These are phyloP conservation scores for Calocera cornea DNA, from an alignment of 768 basidiomycete species.

Conservation along the genomic window DNA sequence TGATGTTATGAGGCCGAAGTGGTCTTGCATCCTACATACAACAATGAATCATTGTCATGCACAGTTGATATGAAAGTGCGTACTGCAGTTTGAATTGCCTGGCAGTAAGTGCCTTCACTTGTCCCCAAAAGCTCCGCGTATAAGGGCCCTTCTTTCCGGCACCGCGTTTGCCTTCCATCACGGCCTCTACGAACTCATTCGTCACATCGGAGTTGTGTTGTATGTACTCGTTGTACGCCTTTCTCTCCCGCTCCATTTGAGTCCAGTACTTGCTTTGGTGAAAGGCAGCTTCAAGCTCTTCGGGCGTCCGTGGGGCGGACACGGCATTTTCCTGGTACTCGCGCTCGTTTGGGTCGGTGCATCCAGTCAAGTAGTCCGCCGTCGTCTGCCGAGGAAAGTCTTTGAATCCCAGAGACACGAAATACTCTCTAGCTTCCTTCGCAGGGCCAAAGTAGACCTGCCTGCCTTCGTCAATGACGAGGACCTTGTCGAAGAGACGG, in stretches of 20 bases:
- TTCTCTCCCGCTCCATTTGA: constrained; percentile 34
- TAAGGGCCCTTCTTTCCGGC: constrained; percentile 71
- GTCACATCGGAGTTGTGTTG: constrained; percentile 16
- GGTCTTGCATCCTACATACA: constrained; percentile 46
- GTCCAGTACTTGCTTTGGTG: constrained; percentile 33
- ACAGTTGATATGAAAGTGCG: neutral
- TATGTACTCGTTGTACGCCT: constrained; percentile 40
- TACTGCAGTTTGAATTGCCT: constrained; percentile 53
- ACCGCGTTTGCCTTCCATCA: constrained; percentile 60
- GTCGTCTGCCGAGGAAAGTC: constrained; percentile 70
- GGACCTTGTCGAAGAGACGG: constrained; percentile 49
- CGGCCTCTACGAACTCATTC: constrained; percentile 61
- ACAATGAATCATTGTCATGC: neutral
- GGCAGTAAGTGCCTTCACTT: constrained; percentile 53
- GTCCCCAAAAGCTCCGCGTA: constrained; percentile 62
- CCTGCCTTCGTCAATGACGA: constrained; percentile 58
- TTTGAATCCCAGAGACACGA: constrained; percentile 59
- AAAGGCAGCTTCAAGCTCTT: constrained; percentile 45
- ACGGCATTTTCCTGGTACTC: constrained; percentile 26
- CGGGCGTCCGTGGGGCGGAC: constrained; percentile 43
- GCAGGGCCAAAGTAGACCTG: constrained; percentile 66
- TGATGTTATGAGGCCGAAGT: constrained; percentile 61
- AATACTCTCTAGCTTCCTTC: constrained; percentile 50
- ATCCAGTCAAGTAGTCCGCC: constrained; percentile 55
- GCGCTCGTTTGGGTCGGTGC: constrained; percentile 49